These are phyloP conservation scores for Cryptosporidium bovis DNA, from an alignment of 169 alveolate species.

Conservation along the genomic window DNA sequence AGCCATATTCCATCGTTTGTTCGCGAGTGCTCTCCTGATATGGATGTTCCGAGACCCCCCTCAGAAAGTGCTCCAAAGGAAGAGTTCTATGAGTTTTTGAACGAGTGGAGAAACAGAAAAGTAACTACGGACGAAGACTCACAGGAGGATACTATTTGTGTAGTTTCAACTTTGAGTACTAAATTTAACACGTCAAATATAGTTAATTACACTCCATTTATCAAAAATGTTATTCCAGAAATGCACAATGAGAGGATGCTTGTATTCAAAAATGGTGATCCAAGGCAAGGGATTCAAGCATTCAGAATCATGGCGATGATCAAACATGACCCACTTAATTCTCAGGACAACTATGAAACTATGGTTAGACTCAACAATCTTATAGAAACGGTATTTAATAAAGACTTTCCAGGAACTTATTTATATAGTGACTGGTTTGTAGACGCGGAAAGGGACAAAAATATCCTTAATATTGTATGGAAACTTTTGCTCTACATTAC, in stretches of 20 bases:
- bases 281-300: conserved; percentile 39
- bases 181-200: conserved; percentile 24
- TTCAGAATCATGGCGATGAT: conserved; percentile 58
- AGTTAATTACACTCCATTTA: conserved; percentile 22
- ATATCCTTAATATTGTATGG: conserved; percentile 57
- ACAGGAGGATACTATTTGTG: conserved; percentile 68
- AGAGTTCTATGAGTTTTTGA: conserved; percentile 31
- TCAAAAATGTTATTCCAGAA: conserved; percentile 60
- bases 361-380: conserved; percentile 29
- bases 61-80: conserved; percentile 42
- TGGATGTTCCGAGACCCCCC: conserved; percentile 56
- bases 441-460: conserved; percentile 57
- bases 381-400: conserved; percentile 36
- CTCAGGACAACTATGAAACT: conserved; percentile 53
- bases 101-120: conserved; percentile 58
- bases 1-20: conserved; percentile 45
- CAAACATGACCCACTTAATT: conserved; percentile 37
- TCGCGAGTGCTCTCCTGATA: conserved; percentile 50
- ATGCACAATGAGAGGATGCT: conserved; percentile 72
- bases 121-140: conserved; percentile 38
- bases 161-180: conserved; percentile 29
- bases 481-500: conserved; percentile 54
- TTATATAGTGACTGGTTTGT: conserved; percentile 71
- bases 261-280: conserved; percentile 51
- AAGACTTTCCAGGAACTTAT: conserved; percentile 67